Conservation (phyloP, 352 stramenopile species). For the Globisporangium viniferum region DNA sequence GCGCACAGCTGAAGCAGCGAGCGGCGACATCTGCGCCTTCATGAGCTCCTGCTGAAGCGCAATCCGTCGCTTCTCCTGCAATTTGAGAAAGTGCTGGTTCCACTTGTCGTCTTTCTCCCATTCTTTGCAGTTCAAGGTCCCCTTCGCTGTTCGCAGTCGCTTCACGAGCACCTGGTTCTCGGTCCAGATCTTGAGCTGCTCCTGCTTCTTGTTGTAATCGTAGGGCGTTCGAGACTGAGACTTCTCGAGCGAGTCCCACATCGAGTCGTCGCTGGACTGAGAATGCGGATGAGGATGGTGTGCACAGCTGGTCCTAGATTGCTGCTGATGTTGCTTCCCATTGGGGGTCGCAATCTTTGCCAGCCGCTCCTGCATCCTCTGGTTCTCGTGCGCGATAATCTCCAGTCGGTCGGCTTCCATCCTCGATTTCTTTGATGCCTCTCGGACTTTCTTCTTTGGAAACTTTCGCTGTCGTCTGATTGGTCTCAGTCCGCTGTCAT, state of each 20-base stretch:
- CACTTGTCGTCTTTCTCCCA: slow-evolving; percentile 74
- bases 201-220: slow-evolving; percentile 66
- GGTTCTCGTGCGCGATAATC: slow-evolving; percentile 25
- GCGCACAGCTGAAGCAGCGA: slow-evolving; percentile 29
- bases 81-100: slow-evolving; percentile 65
- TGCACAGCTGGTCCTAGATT: neutral
- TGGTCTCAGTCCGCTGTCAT: slow-evolving; percentile 11
- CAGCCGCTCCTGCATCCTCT: slow-evolving; percentile 23
- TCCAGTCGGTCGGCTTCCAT: slow-evolving; percentile 21
- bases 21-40: slow-evolving; percentile 40
- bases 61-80: slow-evolving; percentile 45
- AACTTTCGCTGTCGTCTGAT: slow-evolving; percentile 4
- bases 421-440: slow-evolving; percentile 20
- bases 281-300: neutral
- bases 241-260: slow-evolving; percentile 5
- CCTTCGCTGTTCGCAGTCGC: slow-evolving; percentile 58
- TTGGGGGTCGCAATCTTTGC: slow-evolving; percentile 17
- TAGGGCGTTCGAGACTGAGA: slow-evolving; percentile 2
- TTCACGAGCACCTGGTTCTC: slow-evolving; percentile 73
- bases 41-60: slow-evolving; percentile 53
- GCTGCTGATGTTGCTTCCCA: neutral
- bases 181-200: slow-evolving; percentile 68
- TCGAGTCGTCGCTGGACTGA: slow-evolving; percentile 15
- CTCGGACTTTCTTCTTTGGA: slow-evolving; percentile 17
- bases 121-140: slow-evolving; percentile 60